A percentile compares a stretch with the other conserved stretches of the same genome.
Conservation (phyloP, 169 alveolate genomes). For the Eimeria sp. region DNA sequence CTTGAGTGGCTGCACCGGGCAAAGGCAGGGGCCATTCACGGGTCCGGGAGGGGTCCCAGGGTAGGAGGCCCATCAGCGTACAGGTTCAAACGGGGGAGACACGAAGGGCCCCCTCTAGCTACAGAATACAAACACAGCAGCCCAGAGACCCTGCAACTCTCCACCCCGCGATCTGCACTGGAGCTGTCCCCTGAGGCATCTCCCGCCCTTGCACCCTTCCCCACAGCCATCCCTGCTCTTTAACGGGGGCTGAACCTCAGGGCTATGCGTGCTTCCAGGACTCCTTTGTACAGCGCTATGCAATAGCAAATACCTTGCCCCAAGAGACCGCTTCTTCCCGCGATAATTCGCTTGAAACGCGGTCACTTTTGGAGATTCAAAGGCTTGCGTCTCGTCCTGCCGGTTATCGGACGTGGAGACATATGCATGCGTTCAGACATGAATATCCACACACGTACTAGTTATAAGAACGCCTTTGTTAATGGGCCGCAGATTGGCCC, state of each 20-base stretch:
- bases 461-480: background rate
- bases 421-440: background rate
- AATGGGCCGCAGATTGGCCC: background rate
- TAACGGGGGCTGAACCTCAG: background rate
- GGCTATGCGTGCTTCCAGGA: too few relatives aligned
- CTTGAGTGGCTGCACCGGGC: constrained; percentile 82
- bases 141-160: constrained; percentile 53
- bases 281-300: background rate
- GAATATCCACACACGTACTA: background rate
- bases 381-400: background rate
- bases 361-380: background rate
- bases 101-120: constrained; percentile 54
- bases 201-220: constrained; percentile 63
- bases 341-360: background rate
- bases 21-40: constrained; percentile 75
- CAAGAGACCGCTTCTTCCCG: background rate
- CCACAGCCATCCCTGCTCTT: constrained; percentile 33
- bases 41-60: constrained; percentile 69
- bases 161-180: constrained; percentile 52
- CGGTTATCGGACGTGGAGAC: background rate
- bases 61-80: constrained; percentile 59
- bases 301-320: background rate
- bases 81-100: constrained; percentile 52
- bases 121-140: constrained; percentile 73
- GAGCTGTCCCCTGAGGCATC: constrained; percentile 61